These are phyloP conservation scores for Plasmodium vivax DNA, from an alignment of 169 alveolate species.

Conservation along the genomic window DNA sequence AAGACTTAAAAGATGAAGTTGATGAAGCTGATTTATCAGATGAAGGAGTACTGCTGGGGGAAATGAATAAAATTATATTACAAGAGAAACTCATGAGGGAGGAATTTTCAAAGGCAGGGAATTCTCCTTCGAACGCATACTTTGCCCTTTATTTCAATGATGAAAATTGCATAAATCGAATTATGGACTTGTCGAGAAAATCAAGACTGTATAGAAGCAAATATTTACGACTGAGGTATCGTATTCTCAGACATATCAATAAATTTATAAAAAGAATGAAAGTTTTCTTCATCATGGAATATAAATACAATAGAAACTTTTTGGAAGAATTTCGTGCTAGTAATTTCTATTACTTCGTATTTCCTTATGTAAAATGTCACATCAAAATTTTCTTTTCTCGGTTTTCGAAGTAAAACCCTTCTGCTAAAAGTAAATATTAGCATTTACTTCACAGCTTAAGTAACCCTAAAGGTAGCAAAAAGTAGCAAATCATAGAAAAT, in stretches of 20 bases:
- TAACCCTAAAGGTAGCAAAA: not conserved
- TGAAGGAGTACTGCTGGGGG: not conserved
- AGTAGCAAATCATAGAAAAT: not conserved
- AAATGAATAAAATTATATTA: conserved; percentile 11
- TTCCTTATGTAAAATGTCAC: not conserved
- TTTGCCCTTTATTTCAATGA: not conserved
- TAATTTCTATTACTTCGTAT: not conserved
- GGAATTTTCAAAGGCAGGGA: not conserved
- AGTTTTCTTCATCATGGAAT: not conserved
- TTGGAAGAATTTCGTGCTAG: not conserved
- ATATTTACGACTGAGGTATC: conserved; percentile 1
- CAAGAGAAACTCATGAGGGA: not conserved
- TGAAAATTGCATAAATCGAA: not conserved
- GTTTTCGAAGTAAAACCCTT: not conserved
- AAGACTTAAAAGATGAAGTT: not conserved
- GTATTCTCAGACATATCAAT: not conserved
- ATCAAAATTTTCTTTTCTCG: not conserved
- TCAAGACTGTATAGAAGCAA: conserved; percentile 13
- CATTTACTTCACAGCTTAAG: not conserved
- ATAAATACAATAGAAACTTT: not conserved
- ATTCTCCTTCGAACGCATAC: not conserved
- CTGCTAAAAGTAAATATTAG: not conserved
- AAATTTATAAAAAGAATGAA: not conserved
- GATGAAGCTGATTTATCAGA: not conserved
- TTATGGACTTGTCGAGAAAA: conserved; percentile 15